A percentile compares a stretch with the other conserved stretches of the same genome.
Evolutionary conservation across 164 flowering plant genomes (phyloP).

Genomic region (Chimonanthus salicifolius): DNA sequence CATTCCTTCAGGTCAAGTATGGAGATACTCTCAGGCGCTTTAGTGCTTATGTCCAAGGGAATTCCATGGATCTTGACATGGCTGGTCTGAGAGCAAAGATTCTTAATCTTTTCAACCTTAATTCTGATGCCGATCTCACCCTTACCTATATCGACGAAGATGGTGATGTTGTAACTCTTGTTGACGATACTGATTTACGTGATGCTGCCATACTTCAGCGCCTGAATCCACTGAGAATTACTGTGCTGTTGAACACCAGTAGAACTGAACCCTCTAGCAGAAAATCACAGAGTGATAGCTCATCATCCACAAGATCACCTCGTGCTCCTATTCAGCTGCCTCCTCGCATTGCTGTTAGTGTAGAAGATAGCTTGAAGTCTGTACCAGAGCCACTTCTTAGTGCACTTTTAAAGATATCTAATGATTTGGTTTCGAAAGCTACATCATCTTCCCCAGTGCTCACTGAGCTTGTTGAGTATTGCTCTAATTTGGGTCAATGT

Average conservation of each 20-base stretch:
- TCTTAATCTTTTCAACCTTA: constrained; percentile 43
- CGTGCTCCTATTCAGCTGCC: constrained; percentile 16
- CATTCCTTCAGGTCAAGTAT: constrained; percentile 56
- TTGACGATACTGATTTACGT: constrained; percentile 65
- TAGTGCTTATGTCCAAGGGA: constrained; percentile 33
- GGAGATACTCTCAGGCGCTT: constrained; percentile 78
- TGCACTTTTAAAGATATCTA: constrained; percentile 32
- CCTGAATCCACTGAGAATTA: constrained; percentile 67
- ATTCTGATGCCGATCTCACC: constrained; percentile 42
- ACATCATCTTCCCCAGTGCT: constrained; percentile 39
- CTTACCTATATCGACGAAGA: constrained; percentile 84
- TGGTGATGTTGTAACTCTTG: constrained; percentile 67
- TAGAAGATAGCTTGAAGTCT: constrained; percentile 39
- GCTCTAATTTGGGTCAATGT: constrained; percentile 33
- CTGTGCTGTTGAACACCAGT: constrained; percentile 32
- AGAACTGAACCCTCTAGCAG: constrained; percentile 17
- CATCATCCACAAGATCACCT: constrained; percentile 49
- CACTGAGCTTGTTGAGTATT: constrained; percentile 41
- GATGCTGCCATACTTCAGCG: constrained; percentile 59
- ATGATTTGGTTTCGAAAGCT: constrained; percentile 22
- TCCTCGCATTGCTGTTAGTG: constrained; percentile 16
- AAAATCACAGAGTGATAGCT: constrained; percentile 34
- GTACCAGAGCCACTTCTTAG: constrained; percentile 54
- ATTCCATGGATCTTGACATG: constrained; percentile 48
- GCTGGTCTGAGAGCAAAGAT: constrained; percentile 52